Conservation (phyloP, 2,329 filamentous ascomycete genomes). For the Juglanconis oblonga region DNA sequence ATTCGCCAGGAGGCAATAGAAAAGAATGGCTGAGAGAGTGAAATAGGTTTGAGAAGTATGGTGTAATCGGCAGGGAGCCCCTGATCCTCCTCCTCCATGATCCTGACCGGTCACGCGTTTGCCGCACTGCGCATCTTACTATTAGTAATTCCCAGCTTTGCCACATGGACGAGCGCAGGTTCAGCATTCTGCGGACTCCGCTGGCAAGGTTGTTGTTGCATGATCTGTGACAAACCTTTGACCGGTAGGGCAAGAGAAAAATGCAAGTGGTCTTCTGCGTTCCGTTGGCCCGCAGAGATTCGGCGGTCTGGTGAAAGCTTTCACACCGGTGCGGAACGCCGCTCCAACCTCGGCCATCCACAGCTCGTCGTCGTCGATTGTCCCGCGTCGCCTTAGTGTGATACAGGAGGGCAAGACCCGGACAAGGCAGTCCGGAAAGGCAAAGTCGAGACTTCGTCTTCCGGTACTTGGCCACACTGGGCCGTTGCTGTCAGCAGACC, state of each 20-base stretch:
- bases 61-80: too few relatives aligned
- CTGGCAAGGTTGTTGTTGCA: neutral
- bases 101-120: neutral
- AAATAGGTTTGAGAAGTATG: too few relatives aligned
- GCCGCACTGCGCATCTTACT: too few relatives aligned
- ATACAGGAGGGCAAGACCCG: neutral
- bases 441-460: neutral
- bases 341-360: neutral
- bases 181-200: neutral
- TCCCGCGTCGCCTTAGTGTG: neutral
- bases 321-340: slow-evolving; percentile 5
- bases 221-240: neutral
- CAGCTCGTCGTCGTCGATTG: neutral
- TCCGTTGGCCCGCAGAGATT: neutral
- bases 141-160: too few relatives aligned
- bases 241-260: neutral
- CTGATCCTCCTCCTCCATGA: too few relatives aligned
- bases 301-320: neutral
- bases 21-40: neutral
- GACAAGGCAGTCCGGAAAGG: neutral
- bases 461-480: neutral
- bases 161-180: too few relatives aligned
- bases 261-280: neutral
- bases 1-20: too few relatives aligned
- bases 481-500: neutral